Evolutionary conservation across 345 rosid species (phyloP).

Genomic region (Bretschneidera sinensis): DNA sequence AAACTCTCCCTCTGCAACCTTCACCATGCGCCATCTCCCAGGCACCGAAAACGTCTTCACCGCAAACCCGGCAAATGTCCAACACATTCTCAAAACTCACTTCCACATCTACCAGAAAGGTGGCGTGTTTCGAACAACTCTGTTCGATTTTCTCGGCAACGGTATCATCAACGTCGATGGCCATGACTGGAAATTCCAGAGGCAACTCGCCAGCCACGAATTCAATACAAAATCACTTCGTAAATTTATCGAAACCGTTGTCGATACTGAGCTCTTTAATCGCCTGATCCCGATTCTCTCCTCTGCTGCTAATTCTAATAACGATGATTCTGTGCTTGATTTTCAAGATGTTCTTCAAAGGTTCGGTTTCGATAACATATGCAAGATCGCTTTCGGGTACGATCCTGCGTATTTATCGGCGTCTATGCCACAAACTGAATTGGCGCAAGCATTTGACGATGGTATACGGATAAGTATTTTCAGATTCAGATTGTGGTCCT

Average conservation of each 20-base stretch:
- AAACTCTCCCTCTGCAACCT: conserved; percentile 48
- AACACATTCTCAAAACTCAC: conserved; percentile 56
- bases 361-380: conserved; percentile 67
- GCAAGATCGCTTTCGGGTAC: conserved; percentile 63
- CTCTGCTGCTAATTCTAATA: conserved; percentile 26
- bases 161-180: conserved; percentile 75
- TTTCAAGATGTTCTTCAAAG: conserved; percentile 60
- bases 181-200: conserved; percentile 60
- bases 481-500: conserved; percentile 17
- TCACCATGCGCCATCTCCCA: conserved; percentile 30
- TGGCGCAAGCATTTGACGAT: conserved; percentile 40
- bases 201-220: conserved; percentile 70
- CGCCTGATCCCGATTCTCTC: conserved; percentile 63
- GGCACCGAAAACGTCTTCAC: conserved; percentile 37
- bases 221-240: conserved; percentile 68
- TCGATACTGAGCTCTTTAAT: conserved; percentile 43
- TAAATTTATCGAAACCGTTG: conserved; percentile 53
- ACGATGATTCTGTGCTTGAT: conserved; percentile 35
- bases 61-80: conserved; percentile 57
- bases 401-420: conserved; percentile 55
- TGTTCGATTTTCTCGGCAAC: conserved; percentile 58
- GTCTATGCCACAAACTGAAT: conserved; percentile 30
- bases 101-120: conserved; percentile 61
- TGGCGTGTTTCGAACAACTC: conserved; percentile 8
- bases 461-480: conserved; percentile 22